Evolutionary conservation across 31 red algal species (phyloP), one percentile per base, ranked within the genome.

Genomic region (Asparagopsis taxiformis): DNA sequence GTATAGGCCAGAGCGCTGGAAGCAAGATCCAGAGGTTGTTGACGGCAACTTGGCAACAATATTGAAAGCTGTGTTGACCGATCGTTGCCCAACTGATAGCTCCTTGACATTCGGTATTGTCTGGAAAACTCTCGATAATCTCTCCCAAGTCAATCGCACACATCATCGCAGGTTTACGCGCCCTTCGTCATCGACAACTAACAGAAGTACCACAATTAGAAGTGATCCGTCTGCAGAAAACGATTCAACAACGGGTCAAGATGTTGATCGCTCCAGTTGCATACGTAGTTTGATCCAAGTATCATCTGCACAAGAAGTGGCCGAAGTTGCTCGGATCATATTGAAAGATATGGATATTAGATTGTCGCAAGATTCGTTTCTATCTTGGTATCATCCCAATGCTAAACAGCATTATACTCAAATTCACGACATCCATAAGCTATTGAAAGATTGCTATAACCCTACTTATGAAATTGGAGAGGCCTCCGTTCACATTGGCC

Each of bases 331-430:
- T n/a, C 73, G 85, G 25, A 79, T 89, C 39, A 80, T 89, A 37
- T 65, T 89, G 50, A 89, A 89, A 59, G 85, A 89, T 64, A 29
- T 89, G 11, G 74, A 89, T 53, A 80, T 89, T 25, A 61, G 75
- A 19, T 38, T 89, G 3, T 62, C 37, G 26, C 55, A 73, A 21
- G 85, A 89, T 35, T 28, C 33, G 22, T 69, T 89, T 31, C 63
- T 89, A 16, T 56, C 51, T 38, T 89, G 85, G 85, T 89, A 80
- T 65, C 85, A 89, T 58, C 74, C 75, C 16, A 68, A 31, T 8
- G 85, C 85, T 0, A 89, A 89, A 31, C 74, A 89, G 61, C 75
- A 89, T 62, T 89, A 89, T 35, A 80, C 55, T n/a, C 74, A 80
- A 54, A 65, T 80, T 61, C 85, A 89, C 41, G 75, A 79, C 51